These are phyloP conservation scores for Boletus sp. DNA, from an alignment of 768 basidiomycete genomes.

Conservation along the genomic window DNA sequence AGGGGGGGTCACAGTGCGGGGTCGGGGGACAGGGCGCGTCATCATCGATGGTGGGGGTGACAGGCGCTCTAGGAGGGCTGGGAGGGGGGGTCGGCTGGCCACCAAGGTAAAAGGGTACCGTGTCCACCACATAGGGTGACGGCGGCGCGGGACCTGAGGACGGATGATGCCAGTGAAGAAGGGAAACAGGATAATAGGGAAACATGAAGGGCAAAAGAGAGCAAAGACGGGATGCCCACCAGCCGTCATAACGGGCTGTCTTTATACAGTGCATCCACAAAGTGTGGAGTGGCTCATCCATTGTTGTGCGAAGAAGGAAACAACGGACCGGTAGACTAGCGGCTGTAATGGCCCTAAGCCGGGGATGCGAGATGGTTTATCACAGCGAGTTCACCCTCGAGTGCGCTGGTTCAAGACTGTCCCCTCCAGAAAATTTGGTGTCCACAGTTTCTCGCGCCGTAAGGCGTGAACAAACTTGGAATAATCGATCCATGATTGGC, in stretches of 20 bases:
- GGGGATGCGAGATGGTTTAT: slow-evolving; percentile 73
- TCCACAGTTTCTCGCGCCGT: slow-evolving; percentile 61
- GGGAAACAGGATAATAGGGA: neutral
- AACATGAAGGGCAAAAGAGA: neutral
- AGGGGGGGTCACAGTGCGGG: neutral
- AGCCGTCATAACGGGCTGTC: neutral
- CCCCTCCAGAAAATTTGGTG: slow-evolving; percentile 96
- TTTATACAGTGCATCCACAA: slow-evolving; percentile 11
- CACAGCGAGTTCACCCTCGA: slow-evolving; percentile 58
- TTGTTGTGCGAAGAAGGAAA: neutral
- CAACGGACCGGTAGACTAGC: slow-evolving; percentile 48
- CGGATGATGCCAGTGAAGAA: neutral
- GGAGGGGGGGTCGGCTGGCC: slow-evolving; percentile 8
- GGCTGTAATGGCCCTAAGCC: slow-evolving; percentile 81
- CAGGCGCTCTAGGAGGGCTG: neutral
- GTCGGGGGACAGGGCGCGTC: slow-evolving; percentile 16
- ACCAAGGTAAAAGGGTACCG: neutral
- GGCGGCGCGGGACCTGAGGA: neutral
- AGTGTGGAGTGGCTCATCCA: neutral
- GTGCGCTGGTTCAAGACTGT: slow-evolving; percentile 94
- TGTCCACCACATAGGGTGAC: slow-evolving; percentile 9
- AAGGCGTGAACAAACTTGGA: slow-evolving; percentile 70
- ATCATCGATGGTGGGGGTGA: neutral
- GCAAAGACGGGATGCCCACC: neutral
- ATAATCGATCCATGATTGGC: slow-evolving; percentile 82